A percentile compares a stretch with the other conserved stretches of the same genome.
Conservation (phyloP, 2,329 filamentous ascomycete species). For the Ophiostoma piceae region DNA sequence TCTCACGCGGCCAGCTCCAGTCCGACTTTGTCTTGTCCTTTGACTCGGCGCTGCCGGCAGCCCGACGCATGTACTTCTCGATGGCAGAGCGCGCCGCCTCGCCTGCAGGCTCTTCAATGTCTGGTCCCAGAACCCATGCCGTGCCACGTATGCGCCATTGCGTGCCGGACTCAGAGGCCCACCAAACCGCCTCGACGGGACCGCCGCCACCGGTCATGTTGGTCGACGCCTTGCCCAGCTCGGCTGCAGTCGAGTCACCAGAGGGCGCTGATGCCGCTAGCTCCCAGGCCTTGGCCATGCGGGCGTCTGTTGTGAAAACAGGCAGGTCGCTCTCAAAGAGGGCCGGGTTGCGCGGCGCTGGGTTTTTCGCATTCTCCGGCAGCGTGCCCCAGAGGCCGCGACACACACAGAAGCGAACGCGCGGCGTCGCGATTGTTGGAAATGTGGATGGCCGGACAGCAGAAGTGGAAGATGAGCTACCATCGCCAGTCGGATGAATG, state of each 20-base stretch:
- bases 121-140: constrained; percentile 68
- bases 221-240: not conserved
- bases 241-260: constrained; percentile 43
- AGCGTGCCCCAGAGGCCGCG: constrained; percentile 77
- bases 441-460: not conserved
- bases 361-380: constrained; percentile 66
- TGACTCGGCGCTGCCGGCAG: constrained; percentile 24
- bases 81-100: constrained; percentile 71
- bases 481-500: constrained; percentile 36
- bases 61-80: constrained; percentile 42
- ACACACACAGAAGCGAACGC: constrained; percentile 75
- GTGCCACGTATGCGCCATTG: constrained; percentile 83
- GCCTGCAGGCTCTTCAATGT: constrained; percentile 49
- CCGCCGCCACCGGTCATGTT: constrained; percentile 49
- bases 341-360: constrained; percentile 63
- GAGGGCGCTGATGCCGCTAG: constrained; percentile 51
- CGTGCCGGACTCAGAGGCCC: constrained; percentile 62
- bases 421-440: constrained; percentile 42
- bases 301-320: constrained; percentile 79
- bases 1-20: constrained; percentile 75
- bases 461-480: not conserved
- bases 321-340: constrained; percentile 70
- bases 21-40: not conserved
- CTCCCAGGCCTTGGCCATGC: constrained; percentile 79
- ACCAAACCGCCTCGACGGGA: constrained; percentile 76